A percentile compares a stretch with the other conserved stretches of the same genome.
These are phyloP conservation scores for Petunia hybrid DNA, from an alignment of 305 asterid species.

Conservation along the genomic window DNA sequence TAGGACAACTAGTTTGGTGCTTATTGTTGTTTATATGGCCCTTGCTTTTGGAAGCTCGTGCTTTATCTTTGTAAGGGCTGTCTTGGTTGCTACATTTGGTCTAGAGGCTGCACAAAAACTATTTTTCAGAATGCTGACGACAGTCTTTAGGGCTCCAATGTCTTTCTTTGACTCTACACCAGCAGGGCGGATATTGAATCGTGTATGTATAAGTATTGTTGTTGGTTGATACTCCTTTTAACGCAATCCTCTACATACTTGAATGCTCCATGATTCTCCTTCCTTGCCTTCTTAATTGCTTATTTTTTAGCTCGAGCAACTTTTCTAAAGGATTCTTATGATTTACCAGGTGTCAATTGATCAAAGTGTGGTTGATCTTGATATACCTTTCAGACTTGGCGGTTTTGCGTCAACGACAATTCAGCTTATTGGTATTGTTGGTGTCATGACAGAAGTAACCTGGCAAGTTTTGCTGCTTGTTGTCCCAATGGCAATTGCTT, in stretches of 20 bases:
- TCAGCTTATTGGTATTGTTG: conserved; percentile 95
- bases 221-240: conserved; percentile 17
- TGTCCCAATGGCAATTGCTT: conserved; percentile 96
- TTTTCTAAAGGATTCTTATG: conserved; percentile 41
- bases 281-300: conserved; percentile 18
- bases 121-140: conserved; percentile 81
- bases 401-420: conserved; percentile 99
- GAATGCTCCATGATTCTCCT: conserved; percentile 25
- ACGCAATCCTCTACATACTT: conserved; percentile 30
- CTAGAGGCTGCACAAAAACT: conserved; percentile 97
- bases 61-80: conserved; percentile 93
- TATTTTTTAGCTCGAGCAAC: not conserved
- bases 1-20: conserved; percentile 75
- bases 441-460: conserved; percentile 95
- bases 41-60: conserved; percentile 98
- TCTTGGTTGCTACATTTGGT: conserved; percentile 96
- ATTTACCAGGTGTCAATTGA: conserved; percentile 88
- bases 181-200: conserved; percentile 95
- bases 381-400: conserved; percentile 98
- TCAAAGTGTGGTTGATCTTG: conserved; percentile 99
- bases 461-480: conserved; percentile 98
- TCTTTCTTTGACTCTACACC: conserved; percentile 99
- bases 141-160: conserved; percentile 94
- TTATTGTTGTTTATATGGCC: conserved; percentile 88
- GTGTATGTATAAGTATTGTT: conserved; percentile 63